Percentiles rank a stretch among this genome's conserved stretches.
These are phyloP conservation scores for Leccinum aurantiacum DNA, from an alignment of 768 basidiomycete species.

Conservation along the genomic window DNA sequence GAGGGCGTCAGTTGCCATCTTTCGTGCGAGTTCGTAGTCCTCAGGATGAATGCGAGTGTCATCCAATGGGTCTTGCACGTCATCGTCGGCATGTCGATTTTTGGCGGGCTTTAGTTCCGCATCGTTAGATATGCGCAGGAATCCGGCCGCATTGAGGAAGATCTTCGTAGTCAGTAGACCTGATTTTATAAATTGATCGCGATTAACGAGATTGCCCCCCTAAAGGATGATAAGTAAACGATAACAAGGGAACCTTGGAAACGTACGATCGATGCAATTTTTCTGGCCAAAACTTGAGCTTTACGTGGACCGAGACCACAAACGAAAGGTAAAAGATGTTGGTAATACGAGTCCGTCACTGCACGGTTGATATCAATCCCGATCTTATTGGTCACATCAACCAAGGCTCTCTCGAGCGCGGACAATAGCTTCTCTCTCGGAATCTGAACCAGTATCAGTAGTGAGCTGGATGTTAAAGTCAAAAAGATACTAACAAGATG, in stretches of 20 bases:
- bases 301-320: conserved; percentile 95
- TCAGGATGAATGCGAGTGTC: conserved; percentile 95
- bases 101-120: conserved; percentile 60
- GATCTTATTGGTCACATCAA: conserved; percentile 88
- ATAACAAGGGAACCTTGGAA: neutral
- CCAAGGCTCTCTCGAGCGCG: conserved; percentile 82
- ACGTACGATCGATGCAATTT: conserved; percentile 74
- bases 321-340: conserved; percentile 83
- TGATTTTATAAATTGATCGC: conserved; percentile 84
- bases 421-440: conserved; percentile 80
- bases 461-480: neutral
- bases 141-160: conserved; percentile 91
- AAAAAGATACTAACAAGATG: conserved; percentile 58
- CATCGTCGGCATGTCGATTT: conserved; percentile 58
- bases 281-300: conserved; percentile 78
- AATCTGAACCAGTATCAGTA: conserved; percentile 50
- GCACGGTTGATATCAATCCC: conserved; percentile 97
- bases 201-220: conserved; percentile 86
- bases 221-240: conserved; percentile 31
- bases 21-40: conserved; percentile 95
- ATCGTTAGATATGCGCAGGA: conserved; percentile 83
- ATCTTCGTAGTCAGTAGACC: conserved; percentile 81
- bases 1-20: conserved; percentile 97
- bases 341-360: conserved; percentile 85
- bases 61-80: conserved; percentile 86